These are phyloP conservation scores for Wickerhamiella slavikovae DNA, from an alignment of 805 yeast genomes.

Conservation along the genomic window DNA sequence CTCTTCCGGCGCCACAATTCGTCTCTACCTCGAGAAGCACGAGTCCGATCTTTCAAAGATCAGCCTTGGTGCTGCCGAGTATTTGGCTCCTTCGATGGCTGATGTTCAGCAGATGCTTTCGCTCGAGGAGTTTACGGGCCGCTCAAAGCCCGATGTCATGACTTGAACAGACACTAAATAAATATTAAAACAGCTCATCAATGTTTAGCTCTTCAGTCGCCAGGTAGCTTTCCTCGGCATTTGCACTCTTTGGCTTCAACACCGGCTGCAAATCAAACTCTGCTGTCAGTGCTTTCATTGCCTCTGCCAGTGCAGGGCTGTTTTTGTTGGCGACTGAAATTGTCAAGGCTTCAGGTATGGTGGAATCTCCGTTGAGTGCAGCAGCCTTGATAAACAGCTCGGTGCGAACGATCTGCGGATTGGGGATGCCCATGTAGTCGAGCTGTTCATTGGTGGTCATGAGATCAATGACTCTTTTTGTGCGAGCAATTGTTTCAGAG, in stretches of 20 bases:
- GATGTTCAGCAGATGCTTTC: conserved; percentile 47
- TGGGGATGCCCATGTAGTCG: conserved; percentile 1
- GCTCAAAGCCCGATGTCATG: conserved; percentile 72
- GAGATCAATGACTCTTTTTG: conserved; percentile 6
- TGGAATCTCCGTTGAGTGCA: neutral
- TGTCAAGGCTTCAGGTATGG: neutral
- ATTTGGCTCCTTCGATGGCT: conserved; percentile 38
- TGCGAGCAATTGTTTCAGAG: conserved; percentile 3
- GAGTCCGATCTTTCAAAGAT: conserved; percentile 35
- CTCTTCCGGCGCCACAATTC: conserved; percentile 90
- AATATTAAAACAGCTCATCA: conserved; percentile 1
- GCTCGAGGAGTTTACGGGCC: conserved; percentile 55
- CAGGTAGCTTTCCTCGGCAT: neutral
- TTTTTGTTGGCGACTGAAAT: neutral
- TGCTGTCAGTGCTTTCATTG: neutral
- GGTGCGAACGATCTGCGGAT: conserved; percentile 2
- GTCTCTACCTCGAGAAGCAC: conserved; percentile 78
- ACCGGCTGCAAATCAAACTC: conserved; percentile 3
- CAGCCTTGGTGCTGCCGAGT: conserved; percentile 39
- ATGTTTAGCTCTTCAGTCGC: conserved; percentile 3
- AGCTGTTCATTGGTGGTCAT: conserved; percentile 3
- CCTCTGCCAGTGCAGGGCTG: neutral
- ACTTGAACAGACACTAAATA: conserved; percentile 26
- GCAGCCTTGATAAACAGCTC: conserved; percentile 1
- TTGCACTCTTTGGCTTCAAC: neutral